phyloP scores from a whole-genome alignment of 2,329 filamentous ascomycete species.

The Ophiognomonia clavigignenti-juglandacearum region DNA sequence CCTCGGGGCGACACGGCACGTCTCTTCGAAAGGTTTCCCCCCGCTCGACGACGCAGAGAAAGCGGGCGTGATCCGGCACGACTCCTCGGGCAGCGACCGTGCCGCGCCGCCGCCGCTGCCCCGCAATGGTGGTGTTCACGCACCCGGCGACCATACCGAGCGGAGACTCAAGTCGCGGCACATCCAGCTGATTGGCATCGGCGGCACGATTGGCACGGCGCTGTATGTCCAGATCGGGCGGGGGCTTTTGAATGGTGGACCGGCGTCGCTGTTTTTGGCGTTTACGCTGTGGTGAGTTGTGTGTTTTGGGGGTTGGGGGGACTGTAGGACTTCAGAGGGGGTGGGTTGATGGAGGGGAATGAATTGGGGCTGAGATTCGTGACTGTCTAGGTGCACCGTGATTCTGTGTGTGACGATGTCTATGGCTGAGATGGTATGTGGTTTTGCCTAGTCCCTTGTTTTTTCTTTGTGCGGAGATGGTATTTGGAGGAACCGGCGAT shows the following conservation, averaged over 20 bases:
- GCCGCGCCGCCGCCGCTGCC: no score
- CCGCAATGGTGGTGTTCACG: neutral
- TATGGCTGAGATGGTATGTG: conserved; percentile 65
- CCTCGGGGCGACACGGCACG: neutral
- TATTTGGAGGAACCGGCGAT: no score
- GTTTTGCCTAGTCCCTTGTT: no score
- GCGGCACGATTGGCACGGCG: conserved; percentile 60
- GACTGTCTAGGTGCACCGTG: conserved; percentile 41
- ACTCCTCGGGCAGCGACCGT: no score
- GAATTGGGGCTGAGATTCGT: neutral
- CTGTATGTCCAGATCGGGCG: conserved; percentile 57
- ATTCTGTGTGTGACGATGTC: conserved; percentile 56
- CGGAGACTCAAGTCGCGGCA: conserved; percentile 25
- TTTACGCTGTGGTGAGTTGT: conserved; percentile 53
- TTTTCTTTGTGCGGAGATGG: no score
- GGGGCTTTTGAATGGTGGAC: conserved; percentile 54
- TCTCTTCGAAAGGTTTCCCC: neutral
- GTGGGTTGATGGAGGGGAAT: no score
- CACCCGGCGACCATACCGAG: neutral
- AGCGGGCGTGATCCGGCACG: no score
- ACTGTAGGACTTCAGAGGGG: no score
- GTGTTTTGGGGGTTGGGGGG: no score
- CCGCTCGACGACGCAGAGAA: neutral
- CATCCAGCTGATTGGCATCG: conserved; percentile 55
- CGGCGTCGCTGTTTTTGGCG: conserved; percentile 52